Percentiles rank a stretch among this genome's conserved stretches.
These are phyloP conservation scores for Silene conica DNA, from an alignment of 148 eudicot species.

Conservation along the genomic window DNA sequence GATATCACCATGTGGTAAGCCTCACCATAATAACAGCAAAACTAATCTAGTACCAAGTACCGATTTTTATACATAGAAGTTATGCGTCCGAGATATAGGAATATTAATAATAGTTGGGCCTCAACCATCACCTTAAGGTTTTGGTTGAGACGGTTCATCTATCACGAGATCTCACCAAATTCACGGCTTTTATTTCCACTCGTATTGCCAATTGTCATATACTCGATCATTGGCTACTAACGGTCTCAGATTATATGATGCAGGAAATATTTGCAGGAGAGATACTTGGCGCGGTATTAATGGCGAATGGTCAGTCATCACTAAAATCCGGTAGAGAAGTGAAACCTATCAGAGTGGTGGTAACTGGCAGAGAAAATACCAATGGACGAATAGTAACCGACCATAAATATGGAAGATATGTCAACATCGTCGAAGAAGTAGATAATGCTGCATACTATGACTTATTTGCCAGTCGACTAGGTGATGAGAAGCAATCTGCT, in stretches of 20 bases:
- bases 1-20: conserved; percentile 74
- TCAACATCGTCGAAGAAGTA: conserved; percentile 45
- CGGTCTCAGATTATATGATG: neutral
- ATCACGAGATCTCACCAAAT: too few species aligned
- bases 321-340: conserved; percentile 30
- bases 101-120: too few species aligned
- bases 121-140: too few species aligned
- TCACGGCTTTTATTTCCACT: too few species aligned
- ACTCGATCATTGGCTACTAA: neutral
- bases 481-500: conserved; percentile 65
- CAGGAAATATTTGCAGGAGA: conserved; percentile 85
- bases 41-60: neutral
- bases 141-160: too few species aligned
- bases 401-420: conserved; percentile 35
- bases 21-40: neutral
- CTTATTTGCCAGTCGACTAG: conserved; percentile 48
- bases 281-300: conserved; percentile 66
- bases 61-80: too few species aligned
- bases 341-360: conserved; percentile 42
- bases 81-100: too few species aligned
- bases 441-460: conserved; percentile 47
- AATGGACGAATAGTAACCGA: conserved; percentile 59
- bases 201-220: too few species aligned
- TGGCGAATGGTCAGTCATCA: conserved; percentile 34
- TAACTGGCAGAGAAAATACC: conserved; percentile 44